Evolutionary conservation across 495 filamentous ascomycete species (phyloP).

Genomic region (Rusavskia elegans): DNA sequence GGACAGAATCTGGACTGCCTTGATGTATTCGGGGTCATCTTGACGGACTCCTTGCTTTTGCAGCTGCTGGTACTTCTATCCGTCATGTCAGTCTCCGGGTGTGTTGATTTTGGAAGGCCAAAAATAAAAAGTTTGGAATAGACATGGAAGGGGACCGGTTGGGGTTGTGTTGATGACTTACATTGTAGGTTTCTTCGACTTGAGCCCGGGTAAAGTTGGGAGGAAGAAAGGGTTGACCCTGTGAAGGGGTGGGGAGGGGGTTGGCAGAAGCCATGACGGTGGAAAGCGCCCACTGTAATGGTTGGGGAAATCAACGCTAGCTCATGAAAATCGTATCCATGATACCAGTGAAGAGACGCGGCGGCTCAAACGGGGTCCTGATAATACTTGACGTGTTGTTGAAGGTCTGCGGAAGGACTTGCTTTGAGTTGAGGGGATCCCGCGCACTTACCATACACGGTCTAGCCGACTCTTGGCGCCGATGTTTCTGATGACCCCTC

Average conservation of each 20-base stretch:
- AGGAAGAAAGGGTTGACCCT: constrained; percentile 38
- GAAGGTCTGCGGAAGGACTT: not conserved
- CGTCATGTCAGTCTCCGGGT: constrained; percentile 16
- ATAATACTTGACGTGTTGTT: not conserved
- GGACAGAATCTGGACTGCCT: constrained; percentile 49
- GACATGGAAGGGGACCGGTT: not conserved
- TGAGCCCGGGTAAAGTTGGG: constrained; percentile 41
- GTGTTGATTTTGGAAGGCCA: not conserved
- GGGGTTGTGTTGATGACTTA: constrained; percentile 20
- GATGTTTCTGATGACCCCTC: not conserved
- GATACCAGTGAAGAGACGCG: constrained; percentile 1
- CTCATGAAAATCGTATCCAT: not conserved
- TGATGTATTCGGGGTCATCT: constrained; percentile 67
- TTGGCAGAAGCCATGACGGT: constrained; percentile 61
- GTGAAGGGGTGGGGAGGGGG: constrained; percentile 45
- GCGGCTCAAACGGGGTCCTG: constrained; percentile 1
- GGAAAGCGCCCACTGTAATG: not conserved
- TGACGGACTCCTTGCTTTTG: constrained; percentile 55
- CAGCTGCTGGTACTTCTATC: constrained; percentile 69
- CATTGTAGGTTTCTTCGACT: constrained; percentile 43
- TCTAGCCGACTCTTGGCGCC: not conserved
- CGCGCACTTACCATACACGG: no score
- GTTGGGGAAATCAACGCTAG: not conserved
- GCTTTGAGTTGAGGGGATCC: no score
- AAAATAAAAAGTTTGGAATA: not conserved